Evolutionary conservation across 768 basidiomycete species (phyloP).

Genomic region (Tulasnella sp.): DNA sequence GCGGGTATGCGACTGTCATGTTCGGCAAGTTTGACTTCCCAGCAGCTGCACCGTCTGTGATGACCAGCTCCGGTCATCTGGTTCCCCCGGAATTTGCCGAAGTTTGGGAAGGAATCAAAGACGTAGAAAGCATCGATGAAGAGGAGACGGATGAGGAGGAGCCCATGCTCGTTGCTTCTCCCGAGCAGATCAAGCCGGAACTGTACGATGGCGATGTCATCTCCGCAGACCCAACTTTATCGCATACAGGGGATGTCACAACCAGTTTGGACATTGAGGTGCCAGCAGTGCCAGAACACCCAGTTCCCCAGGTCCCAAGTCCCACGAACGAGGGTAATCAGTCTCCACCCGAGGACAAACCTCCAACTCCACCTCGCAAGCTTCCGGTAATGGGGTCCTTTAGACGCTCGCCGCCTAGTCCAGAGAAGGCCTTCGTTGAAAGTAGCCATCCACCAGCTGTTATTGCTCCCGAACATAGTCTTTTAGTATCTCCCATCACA

Average conservation of each 20-base stretch:
- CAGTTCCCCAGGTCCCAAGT: not conserved
- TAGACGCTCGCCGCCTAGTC: not conserved
- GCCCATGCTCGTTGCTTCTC: not conserved
- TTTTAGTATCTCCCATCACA: not conserved
- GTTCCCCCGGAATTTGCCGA: conserved; percentile 7
- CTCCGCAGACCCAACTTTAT: not conserved
- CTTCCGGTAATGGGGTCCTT: conserved; percentile 13
- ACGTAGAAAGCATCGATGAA: conserved; percentile 10
- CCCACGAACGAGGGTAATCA: not conserved
- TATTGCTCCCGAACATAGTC: not conserved
- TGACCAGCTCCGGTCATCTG: not conserved
- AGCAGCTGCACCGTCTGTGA: not conserved
- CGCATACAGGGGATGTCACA: not conserved
- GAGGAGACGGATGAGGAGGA: not conserved
- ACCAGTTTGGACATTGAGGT: not conserved
- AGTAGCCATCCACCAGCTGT: not conserved
- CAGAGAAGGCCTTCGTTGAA: not conserved
- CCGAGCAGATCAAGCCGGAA: not conserved
- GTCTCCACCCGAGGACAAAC: not conserved
- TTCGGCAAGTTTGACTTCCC: conserved; percentile 24
- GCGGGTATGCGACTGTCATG: conserved; percentile 23
- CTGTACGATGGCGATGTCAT: not conserved
- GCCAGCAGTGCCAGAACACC: not conserved
- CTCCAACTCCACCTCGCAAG: conserved; percentile 15
- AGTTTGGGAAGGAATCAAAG: conserved; percentile 17